phyloP scores from a whole-genome alignment of 2,329 filamentous ascomycete species.

The Ophiostoma himal-ulmi region DNA sequence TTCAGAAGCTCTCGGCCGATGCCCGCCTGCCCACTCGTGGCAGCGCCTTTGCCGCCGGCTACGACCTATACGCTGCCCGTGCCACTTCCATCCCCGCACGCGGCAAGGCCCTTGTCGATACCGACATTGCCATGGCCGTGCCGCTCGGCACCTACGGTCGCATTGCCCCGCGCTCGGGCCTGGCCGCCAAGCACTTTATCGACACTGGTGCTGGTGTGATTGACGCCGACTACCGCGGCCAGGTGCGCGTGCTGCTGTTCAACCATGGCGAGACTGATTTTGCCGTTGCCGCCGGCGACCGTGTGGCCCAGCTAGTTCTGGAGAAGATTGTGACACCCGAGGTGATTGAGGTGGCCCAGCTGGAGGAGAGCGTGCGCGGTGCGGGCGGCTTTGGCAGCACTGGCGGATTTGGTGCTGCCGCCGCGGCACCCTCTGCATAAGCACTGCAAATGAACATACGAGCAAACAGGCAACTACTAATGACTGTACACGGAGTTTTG shows the following conservation, averaged over 20 bases:
- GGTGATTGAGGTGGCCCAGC: slow-evolving; percentile 77
- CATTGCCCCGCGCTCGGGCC: slow-evolving; percentile 82
- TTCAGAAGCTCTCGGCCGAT: slow-evolving; percentile 80
- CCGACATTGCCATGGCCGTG: slow-evolving; percentile 84
- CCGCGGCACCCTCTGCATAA: slow-evolving; percentile 1
- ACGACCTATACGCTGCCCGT: slow-evolving; percentile 81
- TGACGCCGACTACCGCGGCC: slow-evolving; percentile 92
- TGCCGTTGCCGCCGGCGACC: slow-evolving; percentile 74
- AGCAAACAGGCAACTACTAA: too few species aligned
- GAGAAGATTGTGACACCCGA: slow-evolving; percentile 94
- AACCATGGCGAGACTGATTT: slow-evolving; percentile 85
- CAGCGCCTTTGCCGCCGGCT: slow-evolving; percentile 83
- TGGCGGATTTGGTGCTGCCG: slow-evolving; percentile 39
- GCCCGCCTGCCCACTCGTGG: slow-evolving; percentile 83
- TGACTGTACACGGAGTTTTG: neutral
- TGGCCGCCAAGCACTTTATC: slow-evolving; percentile 91
- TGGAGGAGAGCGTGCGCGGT: slow-evolving; percentile 86
- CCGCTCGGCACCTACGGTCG: slow-evolving; percentile 88
- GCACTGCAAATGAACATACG: neutral
- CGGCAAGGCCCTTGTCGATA: slow-evolving; percentile 82
- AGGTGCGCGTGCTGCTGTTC: slow-evolving; percentile 90
- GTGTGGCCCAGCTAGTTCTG: slow-evolving; percentile 86
- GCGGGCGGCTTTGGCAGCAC: slow-evolving; percentile 91
- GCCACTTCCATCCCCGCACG: slow-evolving; percentile 70
- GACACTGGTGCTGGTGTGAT: slow-evolving; percentile 95